Base-by-base conservation (phyloP, 78 protist species). In the Creolimax fragrantissima region DNA sequence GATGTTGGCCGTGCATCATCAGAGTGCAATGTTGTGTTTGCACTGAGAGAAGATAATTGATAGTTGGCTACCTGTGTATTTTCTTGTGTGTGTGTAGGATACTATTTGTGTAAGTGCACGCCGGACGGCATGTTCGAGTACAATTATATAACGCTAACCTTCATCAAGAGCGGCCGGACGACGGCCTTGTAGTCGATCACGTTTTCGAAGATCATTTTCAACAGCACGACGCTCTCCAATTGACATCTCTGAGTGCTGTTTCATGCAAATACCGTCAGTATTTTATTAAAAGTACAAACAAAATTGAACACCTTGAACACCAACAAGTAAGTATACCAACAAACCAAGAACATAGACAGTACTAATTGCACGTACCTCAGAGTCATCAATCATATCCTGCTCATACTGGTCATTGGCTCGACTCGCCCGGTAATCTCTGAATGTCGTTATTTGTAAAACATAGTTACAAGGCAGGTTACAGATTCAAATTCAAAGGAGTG, bases 151-250 rank as follows among this genome's bases (percentile, higher is more conserved):
- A n/a, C n/a, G n/a, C 0, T 37, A 11, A 84, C 32, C 32, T 35
- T 84, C 32, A 6, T 84, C 35, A 32, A 36, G 32, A 36, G 88
- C 43, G 88, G 43, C 88, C 5, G 32, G 32, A 37, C 88, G 88
- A 11, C 35, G 32, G 5, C 88, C 88, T 37, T 35, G 88, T 32
- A 17, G 81, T 24, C 88, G 88, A 36, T 84, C 88, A 84, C 88
- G 88, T 6, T 35, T 24, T 84, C 43, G 43, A 32, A 84, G 5
- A 7, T 84, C 88, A 11, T 84, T 37, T 84, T 84, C 88, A 7
- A 84, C 5, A 84, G 41, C 41, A 84, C 88, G 88, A 35, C 88
- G 88, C 6, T 84, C 88, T 35, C 88, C 88, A 84, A 84, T 6
- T 35, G 32, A 24, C 88, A 84, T 84, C 35, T 84, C 88, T 11